These are phyloP conservation scores for Nakazawaea siamensis DNA, from an alignment of 805 yeast genomes.

Conservation along the genomic window DNA sequence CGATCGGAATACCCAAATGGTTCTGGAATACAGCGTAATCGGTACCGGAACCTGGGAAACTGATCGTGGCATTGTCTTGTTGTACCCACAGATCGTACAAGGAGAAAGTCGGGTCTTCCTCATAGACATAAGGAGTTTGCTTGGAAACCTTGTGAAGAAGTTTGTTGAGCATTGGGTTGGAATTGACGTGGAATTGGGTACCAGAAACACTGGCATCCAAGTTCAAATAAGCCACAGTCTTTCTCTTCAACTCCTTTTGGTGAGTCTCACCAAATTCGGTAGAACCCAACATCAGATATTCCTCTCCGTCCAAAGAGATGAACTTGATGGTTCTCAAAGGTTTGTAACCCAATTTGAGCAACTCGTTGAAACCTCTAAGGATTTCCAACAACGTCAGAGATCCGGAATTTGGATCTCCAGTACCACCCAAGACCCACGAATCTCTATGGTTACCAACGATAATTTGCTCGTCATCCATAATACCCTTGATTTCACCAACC, in stretches of 20 bases:
- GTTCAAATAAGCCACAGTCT: slow-evolving; percentile 43
- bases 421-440: slow-evolving; percentile 38
- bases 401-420: slow-evolving; percentile 44
- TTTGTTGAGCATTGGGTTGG: slow-evolving; percentile 50
- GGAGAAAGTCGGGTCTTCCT: slow-evolving; percentile 26
- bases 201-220: slow-evolving; percentile 49
- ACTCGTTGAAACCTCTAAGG: slow-evolving; percentile 38
- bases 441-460: slow-evolving; percentile 52
- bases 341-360: slow-evolving; percentile 36
- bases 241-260: slow-evolving; percentile 27
- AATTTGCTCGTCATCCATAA: slow-evolving; percentile 41
- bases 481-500: slow-evolving; percentile 47
- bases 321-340: slow-evolving; percentile 32
- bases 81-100: slow-evolving; percentile 41
- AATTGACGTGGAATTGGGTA: slow-evolving; percentile 31
- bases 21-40: slow-evolving; percentile 56
- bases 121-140: slow-evolving; percentile 32
- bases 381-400: slow-evolving; percentile 42
- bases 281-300: slow-evolving; percentile 45
- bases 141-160: slow-evolving; percentile 37
- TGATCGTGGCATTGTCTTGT: slow-evolving; percentile 27
- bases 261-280: slow-evolving; percentile 49
- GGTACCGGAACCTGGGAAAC: slow-evolving; percentile 39
- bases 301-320: slow-evolving; percentile 35
- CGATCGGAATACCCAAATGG: slow-evolving; percentile 60